Evolutionary conservation across 1,139 yeast genomes (phyloP).

Genomic region (Kodamaea sp.): DNA sequence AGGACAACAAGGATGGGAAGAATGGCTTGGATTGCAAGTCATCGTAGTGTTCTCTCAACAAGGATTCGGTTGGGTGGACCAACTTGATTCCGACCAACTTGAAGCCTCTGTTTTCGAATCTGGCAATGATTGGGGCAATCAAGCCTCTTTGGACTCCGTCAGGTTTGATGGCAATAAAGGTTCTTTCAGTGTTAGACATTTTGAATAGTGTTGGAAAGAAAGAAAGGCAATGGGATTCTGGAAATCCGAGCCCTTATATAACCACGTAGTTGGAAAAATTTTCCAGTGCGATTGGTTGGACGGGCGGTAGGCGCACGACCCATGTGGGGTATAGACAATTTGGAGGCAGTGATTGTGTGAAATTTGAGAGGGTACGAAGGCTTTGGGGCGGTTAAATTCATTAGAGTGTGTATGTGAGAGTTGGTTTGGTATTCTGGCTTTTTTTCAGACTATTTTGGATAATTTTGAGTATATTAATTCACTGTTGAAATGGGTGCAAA

Average conservation of each 20-base stretch:
- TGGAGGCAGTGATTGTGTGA: too few species aligned
- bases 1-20: conserved; percentile 92
- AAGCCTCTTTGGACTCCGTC: conserved; percentile 99
- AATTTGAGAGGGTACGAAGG: too few species aligned
- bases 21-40: conserved; percentile 96
- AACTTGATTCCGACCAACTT: conserved; percentile 96
- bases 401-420: too few species aligned
- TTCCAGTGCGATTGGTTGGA: conserved; percentile 1
- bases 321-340: too few species aligned
- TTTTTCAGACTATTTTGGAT: too few species aligned
- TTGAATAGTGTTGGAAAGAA: conserved; percentile 4
- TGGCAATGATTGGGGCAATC: conserved; percentile 82
- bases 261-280: conserved; percentile 1
- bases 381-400: too few species aligned
- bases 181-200: conserved; percentile 72
- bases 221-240: conserved; percentile 2
- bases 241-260: too few species aligned
- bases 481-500: too few species aligned
- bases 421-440: too few species aligned
- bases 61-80: conserved; percentile 80
- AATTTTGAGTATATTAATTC: too few species aligned
- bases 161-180: conserved; percentile 98
- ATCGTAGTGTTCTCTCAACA: conserved; percentile 91
- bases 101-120: conserved; percentile 97
- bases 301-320: conserved; percentile 6